Percentiles rank a stretch among this genome's conserved stretches.
These are phyloP conservation scores for Scytalidium lignicola DNA, from an alignment of 2,329 filamentous ascomycete species.

Conservation along the genomic window DNA sequence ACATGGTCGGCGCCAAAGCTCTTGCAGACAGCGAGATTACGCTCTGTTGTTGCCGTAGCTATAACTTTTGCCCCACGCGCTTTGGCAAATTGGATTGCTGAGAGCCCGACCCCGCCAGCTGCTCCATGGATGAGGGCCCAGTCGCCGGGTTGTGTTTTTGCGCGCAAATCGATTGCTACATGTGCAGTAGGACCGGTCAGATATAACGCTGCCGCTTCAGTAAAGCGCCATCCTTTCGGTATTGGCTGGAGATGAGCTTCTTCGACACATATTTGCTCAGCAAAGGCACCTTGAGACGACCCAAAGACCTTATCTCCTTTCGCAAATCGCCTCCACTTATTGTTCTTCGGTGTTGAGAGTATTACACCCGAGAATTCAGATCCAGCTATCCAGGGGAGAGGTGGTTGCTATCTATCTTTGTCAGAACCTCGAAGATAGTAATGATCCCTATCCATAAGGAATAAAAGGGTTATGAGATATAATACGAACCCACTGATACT, in stretches of 20 bases:
- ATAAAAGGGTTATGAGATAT: too few species aligned
- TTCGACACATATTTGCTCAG: conserved; percentile 41
- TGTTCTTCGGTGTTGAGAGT: conserved; percentile 30
- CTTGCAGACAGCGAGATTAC: conserved; percentile 38
- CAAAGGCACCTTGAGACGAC: conserved; percentile 44
- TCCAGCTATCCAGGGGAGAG: conserved; percentile 55
- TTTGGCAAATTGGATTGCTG: conserved; percentile 51
- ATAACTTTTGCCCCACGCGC: conserved; percentile 48
- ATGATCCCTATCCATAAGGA: too few species aligned
- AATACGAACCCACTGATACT: too few species aligned
- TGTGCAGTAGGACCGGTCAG: conserved; percentile 50
- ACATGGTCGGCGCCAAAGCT: conserved; percentile 35
- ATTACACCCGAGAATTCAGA: conserved; percentile 57
- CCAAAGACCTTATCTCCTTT: conserved; percentile 52
- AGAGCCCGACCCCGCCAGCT: conserved; percentile 49
- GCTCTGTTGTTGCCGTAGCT: conserved; percentile 42
- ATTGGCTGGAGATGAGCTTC: conserved; percentile 34
- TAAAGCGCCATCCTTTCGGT: conserved; percentile 39
- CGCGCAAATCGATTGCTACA: conserved; percentile 40
- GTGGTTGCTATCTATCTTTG: too few species aligned
- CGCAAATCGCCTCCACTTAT: conserved; percentile 25
- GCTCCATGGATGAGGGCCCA: conserved; percentile 51
- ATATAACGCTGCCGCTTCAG: conserved; percentile 47
- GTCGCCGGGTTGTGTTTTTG: conserved; percentile 37
- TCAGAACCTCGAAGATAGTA: too few species aligned